A percentile compares a stretch with the other conserved stretches of the same genome.
These are phyloP conservation scores for Melampsora americana DNA, from an alignment of 1,284 basidiomycete species.

Conservation along the genomic window DNA sequence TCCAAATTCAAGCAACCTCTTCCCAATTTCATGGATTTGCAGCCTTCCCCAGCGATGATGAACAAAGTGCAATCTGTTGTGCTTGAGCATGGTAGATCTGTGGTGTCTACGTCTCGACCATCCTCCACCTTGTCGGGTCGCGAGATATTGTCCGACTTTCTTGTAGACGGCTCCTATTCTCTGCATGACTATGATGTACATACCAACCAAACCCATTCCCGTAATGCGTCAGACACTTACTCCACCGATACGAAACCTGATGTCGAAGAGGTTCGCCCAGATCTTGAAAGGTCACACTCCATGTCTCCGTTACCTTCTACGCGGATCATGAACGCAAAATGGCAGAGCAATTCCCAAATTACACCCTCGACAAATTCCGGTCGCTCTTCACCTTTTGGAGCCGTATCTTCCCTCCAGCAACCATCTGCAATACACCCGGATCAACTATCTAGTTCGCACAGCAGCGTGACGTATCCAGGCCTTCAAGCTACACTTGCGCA, in stretches of 20 bases:
- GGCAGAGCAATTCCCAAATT: background rate
- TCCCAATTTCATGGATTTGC: slow-evolving; percentile 24
- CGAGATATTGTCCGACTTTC: background rate
- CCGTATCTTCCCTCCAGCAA: background rate
- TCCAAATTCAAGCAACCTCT: slow-evolving; percentile 25
- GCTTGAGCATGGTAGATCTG: background rate
- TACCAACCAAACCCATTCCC: background rate
- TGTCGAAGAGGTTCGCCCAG: background rate
- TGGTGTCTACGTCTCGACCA: background rate
- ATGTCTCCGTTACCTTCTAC: background rate
- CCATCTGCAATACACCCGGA: background rate
- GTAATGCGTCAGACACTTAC: background rate
- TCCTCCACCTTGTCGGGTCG: background rate
- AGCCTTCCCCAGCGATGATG: slow-evolving; percentile 1
- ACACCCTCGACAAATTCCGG: background rate
- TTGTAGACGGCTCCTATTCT: background rate
- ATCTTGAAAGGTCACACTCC: background rate
- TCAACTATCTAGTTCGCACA: background rate
- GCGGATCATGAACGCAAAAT: background rate
- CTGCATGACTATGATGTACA: background rate
- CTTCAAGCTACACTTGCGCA: background rate
- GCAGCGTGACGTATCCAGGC: background rate
- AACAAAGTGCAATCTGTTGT: background rate
- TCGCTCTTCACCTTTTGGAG: slow-evolving; percentile 3
- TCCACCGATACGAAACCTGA: background rate